These are phyloP conservation scores for Cavenderia fasciculata DNA, from an alignment of 78 protist genomes.

Conservation along the genomic window DNA sequence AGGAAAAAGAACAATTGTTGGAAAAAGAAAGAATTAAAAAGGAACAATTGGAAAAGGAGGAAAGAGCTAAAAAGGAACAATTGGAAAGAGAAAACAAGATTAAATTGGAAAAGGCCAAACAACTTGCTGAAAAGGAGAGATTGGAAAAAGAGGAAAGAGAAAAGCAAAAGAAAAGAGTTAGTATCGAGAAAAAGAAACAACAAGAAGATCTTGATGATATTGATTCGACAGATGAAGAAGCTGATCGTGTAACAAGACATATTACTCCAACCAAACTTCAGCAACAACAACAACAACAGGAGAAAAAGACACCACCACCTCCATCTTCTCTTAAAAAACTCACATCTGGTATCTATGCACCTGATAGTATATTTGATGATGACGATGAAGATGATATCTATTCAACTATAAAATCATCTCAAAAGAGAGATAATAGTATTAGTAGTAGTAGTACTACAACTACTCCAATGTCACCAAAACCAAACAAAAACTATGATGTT, in stretches of 20 bases:
- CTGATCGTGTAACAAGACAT: too few species aligned
- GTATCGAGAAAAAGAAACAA: not conserved
- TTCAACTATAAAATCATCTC: not conserved
- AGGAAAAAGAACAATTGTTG: too few species aligned
- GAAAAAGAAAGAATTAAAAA: too few species aligned
- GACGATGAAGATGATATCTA: not conserved
- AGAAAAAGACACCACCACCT: not conserved
- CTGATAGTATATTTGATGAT: too few species aligned
- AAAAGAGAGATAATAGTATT: not conserved
- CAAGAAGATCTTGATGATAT: not conserved
- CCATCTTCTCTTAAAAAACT: too few species aligned
- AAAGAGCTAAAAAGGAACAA: too few species aligned
- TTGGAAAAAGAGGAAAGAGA: constrained; percentile 1
- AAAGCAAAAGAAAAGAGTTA: not conserved
- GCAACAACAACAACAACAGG: too few species aligned
- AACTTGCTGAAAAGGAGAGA: not conserved
- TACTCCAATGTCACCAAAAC: not conserved
- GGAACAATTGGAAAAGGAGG: too few species aligned
- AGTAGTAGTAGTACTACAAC: not conserved
- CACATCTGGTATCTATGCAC: too few species aligned
- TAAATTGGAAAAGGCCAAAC: not conserved
- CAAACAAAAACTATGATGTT: not conserved
- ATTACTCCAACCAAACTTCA: too few species aligned
- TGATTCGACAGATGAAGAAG: not conserved
- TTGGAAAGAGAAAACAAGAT: not conserved